A percentile compares a stretch with the other conserved stretches of the same genome.
phyloP scores from a whole-genome alignment of 2,329 filamentous ascomycete genomes.

The Myotisia sp. region DNA sequence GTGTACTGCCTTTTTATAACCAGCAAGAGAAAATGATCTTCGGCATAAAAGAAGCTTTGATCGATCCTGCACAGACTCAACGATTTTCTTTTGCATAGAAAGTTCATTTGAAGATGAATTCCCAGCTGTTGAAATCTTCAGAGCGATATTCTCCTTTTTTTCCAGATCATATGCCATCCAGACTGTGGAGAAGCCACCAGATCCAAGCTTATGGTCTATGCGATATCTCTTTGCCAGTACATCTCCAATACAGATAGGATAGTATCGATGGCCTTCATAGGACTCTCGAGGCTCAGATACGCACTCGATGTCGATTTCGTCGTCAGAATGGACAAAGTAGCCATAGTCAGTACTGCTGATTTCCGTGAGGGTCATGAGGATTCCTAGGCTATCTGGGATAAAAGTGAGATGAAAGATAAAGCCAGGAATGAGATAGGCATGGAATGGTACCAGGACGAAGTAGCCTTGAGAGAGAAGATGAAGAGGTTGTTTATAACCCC shows the following conservation, averaged over 20 bases:
- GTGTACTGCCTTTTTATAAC: not conserved
- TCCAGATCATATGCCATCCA: conserved; percentile 8
- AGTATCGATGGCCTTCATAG: no score
- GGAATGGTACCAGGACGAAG: no score
- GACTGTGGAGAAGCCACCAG: conserved; percentile 8
- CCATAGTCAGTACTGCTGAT: no score
- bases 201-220: conserved; percentile 7
- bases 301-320: no score
- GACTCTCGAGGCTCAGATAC: no score
- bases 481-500: no score
- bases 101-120: conserved; percentile 5
- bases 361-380: no score
- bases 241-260: conserved; percentile 8
- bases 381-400: no score
- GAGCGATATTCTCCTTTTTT: conserved; percentile 6
- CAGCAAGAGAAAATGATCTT: conserved; percentile 4
- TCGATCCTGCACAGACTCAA: conserved; percentile 4
- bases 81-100: conserved; percentile 7
- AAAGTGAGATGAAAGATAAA: no score
- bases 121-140: conserved; percentile 5
- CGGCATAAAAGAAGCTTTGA: conserved; percentile 7
- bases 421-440: no score
- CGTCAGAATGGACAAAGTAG: no score
- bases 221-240: conserved; percentile 7
- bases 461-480: no score